Evolutionary conservation across 163 green algal species (phyloP), one percentile per base, ranked within the genome.

Genomic region (Volvox carteri): DNA sequence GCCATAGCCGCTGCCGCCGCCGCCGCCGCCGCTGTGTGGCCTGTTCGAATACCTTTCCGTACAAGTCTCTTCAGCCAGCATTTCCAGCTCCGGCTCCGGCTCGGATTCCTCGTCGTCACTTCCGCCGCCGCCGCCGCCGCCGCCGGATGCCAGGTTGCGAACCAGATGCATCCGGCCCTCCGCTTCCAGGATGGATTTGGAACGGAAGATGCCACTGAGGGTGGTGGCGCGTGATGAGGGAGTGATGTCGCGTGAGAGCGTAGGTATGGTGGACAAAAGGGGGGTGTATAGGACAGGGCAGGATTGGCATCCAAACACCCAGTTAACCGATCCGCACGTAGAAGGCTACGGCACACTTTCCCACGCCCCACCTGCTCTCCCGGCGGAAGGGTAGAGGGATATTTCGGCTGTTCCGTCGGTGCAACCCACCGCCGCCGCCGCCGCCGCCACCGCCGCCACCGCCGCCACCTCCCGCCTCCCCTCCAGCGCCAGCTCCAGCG

Each of bases 171-270:
- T 37, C 9, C 48, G 74, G n/a, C 23, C n/a, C 48, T 67, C 74
- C 2, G 46, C 74, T 30, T 83, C 74, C 28, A 48, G 9, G 1
- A 48, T 42, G 2, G 74, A 48, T 28, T 30, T 41, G 44, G 74
- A 83, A 11, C 74, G 74, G 46, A 83, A 83, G 6, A 83, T 28
- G 25, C 46, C 74, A 6, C 74, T 83, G 74, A 46, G 46, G 48
- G 23, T n/a, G 19, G 41, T n/a, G 62, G n/a, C n/a, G n/a, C n/a
- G n/a, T n/a, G n/a, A n/a, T n/a, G n/a, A n/a, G n/a, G n/a, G n/a
- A n/a, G n/a, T n/a, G n/a, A n/a, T n/a, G n/a, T n/a, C n/a, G n/a
- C n/a, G n/a, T 5, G n/a, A 30, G n/a, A 11, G 41, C 6, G n/a
- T 6, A 30, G 28, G 62, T 41, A 37, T 12, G 37, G 21, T 28